Evolutionary conservation across 805 yeast genomes (phyloP).

Genomic region (Candida ortonii): DNA sequence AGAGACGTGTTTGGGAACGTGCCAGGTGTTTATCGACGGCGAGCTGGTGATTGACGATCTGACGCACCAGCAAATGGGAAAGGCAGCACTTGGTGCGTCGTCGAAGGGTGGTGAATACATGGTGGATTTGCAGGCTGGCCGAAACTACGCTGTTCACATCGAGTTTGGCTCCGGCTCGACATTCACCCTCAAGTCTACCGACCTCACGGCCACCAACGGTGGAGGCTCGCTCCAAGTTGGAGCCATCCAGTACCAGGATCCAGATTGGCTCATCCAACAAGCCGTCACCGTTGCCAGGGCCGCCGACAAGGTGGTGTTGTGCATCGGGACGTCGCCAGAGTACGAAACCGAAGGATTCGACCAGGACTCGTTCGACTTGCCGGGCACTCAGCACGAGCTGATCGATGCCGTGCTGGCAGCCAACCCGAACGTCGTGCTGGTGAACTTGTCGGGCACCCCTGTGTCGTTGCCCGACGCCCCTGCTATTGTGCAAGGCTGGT

Average conservation of each 20-base stretch:
- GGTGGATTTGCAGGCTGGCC: slow-evolving; percentile 45
- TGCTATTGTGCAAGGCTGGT: slow-evolving; percentile 37
- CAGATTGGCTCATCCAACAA: slow-evolving; percentile 12
- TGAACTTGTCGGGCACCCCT: slow-evolving; percentile 41
- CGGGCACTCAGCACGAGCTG: slow-evolving; percentile 35
- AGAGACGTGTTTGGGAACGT: slow-evolving; percentile 51
- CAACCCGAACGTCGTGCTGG: slow-evolving; percentile 36
- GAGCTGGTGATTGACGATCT: slow-evolving; percentile 54
- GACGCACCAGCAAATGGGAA: slow-evolving; percentile 48
- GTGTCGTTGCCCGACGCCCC: slow-evolving; percentile 35
- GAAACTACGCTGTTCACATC: slow-evolving; percentile 42
- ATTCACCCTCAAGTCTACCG: slow-evolving; percentile 5
- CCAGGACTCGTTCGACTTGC: slow-evolving; percentile 36
- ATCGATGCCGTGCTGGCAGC: slow-evolving; percentile 32
- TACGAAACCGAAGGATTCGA: slow-evolving; percentile 44
- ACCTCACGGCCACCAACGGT: slow-evolving; percentile 15
- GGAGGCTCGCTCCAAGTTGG: slow-evolving; percentile 24
- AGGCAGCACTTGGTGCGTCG: slow-evolving; percentile 49
- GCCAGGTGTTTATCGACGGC: slow-evolving; percentile 51
- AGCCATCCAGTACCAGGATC: slow-evolving; percentile 6
- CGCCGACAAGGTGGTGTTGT: slow-evolving; percentile 36
- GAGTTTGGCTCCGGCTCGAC: slow-evolving; percentile 54
- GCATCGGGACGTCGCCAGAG: slow-evolving; percentile 37
- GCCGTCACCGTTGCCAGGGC: slow-evolving; percentile 36
- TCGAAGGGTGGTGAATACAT: slow-evolving; percentile 42